A percentile compares a stretch with the other conserved stretches of the same genome.
Conservation (phyloP, 2,329 filamentous ascomycete species). For the Elsinoe ampelina region DNA sequence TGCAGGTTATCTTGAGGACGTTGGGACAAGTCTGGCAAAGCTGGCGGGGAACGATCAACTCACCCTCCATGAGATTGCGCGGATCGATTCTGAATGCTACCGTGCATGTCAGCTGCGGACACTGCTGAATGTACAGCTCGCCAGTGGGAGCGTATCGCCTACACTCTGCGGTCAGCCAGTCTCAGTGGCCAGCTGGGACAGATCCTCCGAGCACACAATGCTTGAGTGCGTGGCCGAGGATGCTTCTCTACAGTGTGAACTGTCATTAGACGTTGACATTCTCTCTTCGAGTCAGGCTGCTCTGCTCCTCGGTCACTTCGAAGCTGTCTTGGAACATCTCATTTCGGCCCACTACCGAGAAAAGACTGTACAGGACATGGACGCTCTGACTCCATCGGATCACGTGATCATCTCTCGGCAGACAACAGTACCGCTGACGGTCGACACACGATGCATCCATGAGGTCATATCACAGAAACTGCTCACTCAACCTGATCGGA, state of each 20-base stretch:
- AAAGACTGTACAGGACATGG: background rate
- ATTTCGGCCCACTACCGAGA: too few species aligned
- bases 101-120: background rate
- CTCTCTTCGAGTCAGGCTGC: background rate
- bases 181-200: background rate
- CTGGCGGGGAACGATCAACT: constrained; percentile 10
- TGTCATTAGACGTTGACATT: background rate
- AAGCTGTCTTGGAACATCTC: background rate
- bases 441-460: background rate
- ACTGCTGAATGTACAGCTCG: background rate
- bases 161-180: background rate
- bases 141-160: background rate
- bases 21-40: background rate
- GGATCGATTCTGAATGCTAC: background rate
- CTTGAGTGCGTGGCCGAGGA: background rate
- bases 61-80: background rate
- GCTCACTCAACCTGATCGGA: background rate
- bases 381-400: background rate
- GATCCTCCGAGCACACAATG: background rate
- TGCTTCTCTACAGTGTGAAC: background rate
- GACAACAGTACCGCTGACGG: background rate
- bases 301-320: background rate
- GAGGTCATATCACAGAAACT: background rate
- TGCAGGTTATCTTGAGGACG: background rate
- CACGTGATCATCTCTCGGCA: background rate